Evolutionary conservation across 2,329 filamentous ascomycete species (phyloP).

Genomic region (Ceratocystis diversiconidia): DNA sequence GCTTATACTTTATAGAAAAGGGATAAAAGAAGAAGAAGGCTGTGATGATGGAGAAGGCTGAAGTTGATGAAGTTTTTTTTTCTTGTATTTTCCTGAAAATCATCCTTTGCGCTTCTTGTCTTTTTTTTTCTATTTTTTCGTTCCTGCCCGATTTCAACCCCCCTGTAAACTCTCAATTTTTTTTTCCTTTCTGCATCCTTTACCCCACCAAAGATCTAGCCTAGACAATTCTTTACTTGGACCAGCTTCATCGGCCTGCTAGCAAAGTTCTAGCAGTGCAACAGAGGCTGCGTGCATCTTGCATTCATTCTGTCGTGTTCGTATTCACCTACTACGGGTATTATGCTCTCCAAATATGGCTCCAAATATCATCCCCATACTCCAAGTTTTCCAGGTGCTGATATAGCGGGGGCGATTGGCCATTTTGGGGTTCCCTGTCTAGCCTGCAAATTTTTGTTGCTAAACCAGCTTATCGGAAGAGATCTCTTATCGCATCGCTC

Average conservation of each 20-base stretch:
- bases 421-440: neutral
- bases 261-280: too few relatives aligned
- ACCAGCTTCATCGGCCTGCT: too few relatives aligned
- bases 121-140: neutral
- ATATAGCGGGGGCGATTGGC: neutral
- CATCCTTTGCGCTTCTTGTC: neutral
- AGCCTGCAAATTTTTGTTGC: neutral
- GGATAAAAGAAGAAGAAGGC: neutral
- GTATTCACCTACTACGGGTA: neutral
- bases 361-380: neutral
- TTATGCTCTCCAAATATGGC: too few relatives aligned
- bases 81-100: neutral
- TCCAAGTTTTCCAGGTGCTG: neutral
- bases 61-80: neutral
- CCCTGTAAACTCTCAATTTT: neutral
- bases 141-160: neutral
- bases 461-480: constrained; percentile 1
- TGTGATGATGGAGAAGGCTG: neutral
- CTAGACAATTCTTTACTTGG: neutral
- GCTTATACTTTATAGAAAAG: neutral
- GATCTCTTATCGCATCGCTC: neutral
- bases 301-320: too few relatives aligned
- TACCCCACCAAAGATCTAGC: neutral
- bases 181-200: neutral
- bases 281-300: too few relatives aligned